phyloP scores from a whole-genome alignment of 495 filamentous ascomycete genomes.

The Tuber melanosporum region DNA sequence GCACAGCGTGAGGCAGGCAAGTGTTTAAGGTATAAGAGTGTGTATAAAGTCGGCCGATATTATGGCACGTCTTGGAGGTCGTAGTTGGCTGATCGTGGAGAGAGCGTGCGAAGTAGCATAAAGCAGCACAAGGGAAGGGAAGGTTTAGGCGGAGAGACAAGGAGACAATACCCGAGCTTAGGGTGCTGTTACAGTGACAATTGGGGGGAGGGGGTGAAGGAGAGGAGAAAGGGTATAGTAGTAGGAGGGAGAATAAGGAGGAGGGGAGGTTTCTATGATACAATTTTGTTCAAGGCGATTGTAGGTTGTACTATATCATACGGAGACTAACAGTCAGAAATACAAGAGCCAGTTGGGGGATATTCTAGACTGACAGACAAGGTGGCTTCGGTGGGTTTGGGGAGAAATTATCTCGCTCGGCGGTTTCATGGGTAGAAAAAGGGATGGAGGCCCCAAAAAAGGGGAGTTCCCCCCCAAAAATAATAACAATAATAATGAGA shows the following conservation, averaged over 20 bases:
- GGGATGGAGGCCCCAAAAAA: slow-evolving; percentile 16
- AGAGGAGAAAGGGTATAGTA: slow-evolving; percentile 6
- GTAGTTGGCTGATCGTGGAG: not conserved
- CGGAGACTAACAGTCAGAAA: not conserved
- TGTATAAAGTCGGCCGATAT: not conserved
- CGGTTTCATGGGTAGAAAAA: slow-evolving; percentile 35
- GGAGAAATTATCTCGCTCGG: slow-evolving; percentile 12
- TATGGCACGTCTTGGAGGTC: not conserved
- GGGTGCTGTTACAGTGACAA: not conserved
- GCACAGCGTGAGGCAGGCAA: slow-evolving; percentile 15
- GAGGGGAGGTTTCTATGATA: not conserved
- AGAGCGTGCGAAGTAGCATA: not conserved
- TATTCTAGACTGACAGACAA: not conserved
- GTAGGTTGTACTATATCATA: not conserved
- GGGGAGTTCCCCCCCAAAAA: slow-evolving; percentile 13
- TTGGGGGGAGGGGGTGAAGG: not conserved
- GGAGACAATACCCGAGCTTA: not conserved
- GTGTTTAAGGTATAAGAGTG: not conserved
- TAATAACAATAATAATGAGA: not conserved
- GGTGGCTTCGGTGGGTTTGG: not conserved
- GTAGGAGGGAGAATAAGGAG: slow-evolving; percentile 1
- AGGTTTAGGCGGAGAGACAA: not conserved
- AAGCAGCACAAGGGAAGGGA: not conserved
- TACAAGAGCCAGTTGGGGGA: not conserved
- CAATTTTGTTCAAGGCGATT: not conserved